phyloP scores from a whole-genome alignment of 106 monocot species.

The Dendrobium officinale region DNA sequence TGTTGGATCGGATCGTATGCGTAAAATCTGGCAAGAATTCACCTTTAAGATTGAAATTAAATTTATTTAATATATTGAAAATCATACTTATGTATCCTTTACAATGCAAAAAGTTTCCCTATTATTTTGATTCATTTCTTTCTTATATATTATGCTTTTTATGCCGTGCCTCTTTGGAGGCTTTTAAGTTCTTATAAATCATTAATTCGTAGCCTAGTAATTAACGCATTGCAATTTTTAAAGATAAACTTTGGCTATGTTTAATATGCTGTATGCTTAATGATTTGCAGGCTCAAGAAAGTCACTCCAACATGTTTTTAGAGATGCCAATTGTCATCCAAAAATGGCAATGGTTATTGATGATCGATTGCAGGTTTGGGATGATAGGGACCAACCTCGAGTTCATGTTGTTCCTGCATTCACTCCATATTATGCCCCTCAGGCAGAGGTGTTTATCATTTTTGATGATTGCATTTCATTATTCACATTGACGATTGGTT shows the following conservation, averaged over 20 bases:
- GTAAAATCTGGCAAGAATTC: constrained; percentile 72
- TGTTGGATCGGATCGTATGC: constrained; percentile 68
- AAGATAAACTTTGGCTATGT: background rate
- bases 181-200: background rate
- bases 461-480: background rate
- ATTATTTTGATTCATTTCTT: background rate
- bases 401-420: constrained; percentile 96
- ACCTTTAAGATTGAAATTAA: constrained; percentile 2
- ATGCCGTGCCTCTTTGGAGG: background rate
- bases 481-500: background rate
- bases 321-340: constrained; percentile 74
- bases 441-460: constrained; percentile 64
- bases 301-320: constrained; percentile 75
- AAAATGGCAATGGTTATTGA: constrained; percentile 98
- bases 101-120: background rate
- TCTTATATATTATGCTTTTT: constrained; percentile 1
- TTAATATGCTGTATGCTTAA: background rate
- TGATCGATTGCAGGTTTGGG: constrained; percentile 86
- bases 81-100: background rate
- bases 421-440: constrained; percentile 93
- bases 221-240: background rate
- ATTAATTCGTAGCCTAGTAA: background rate
- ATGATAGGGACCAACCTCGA: constrained; percentile 81
- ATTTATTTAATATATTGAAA: background rate
- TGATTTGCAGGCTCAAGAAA: constrained; percentile 50